Base-by-base conservation (phyloP, 106 monocot genomes). In the Dioscorea alata region DNA sequence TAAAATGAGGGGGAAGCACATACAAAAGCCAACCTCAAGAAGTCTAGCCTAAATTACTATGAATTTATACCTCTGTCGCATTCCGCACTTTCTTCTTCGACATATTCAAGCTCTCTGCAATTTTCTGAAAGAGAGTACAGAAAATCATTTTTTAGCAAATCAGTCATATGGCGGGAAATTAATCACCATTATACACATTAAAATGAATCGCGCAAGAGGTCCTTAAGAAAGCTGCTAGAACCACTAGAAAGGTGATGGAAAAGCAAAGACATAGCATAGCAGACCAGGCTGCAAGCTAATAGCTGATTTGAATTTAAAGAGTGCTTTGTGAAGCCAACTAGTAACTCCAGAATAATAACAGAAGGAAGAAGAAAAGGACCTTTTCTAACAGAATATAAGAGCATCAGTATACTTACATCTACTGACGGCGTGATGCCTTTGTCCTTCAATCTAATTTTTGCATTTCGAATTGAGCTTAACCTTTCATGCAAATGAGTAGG, bases 401-500 rank as follows among this genome's bases (percentile, higher is more conserved):
- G 28, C 10, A 42, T 42, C 31, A 33, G 15, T 51, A 10, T 19
- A 73, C 85, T 94, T 78, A 96, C 95, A 74, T 86, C 86, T 52
- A 90, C 71, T 23, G 97, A 83, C 48, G 97, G 92, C 15, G 80
- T 74, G 35, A 99, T 75, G 64, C 97, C 97, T 78, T 77, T 78
- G 50, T 81, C 87, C 72, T 87, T 81, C 62, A 99, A 57, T 69
- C 74, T 80, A 57, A 82, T 73, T 65, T 85, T 99, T 66, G 97
- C 92, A 73, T 66, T 75, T 33, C 85, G 64, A 42, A 99, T 99
- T 59, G 78, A 84, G 62, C 68, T 81, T 32, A 92, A 51, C 35
- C 97, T 76, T 74, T 92, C 97, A 66, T 99, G 92, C 75, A 99
- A 72, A 85, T 93, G 86, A 17, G 82, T 72, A 52, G 97, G 97